Base-by-base conservation (phyloP, 2,329 filamentous ascomycete genomes). In the Colletotrichum limetticola region DNA sequence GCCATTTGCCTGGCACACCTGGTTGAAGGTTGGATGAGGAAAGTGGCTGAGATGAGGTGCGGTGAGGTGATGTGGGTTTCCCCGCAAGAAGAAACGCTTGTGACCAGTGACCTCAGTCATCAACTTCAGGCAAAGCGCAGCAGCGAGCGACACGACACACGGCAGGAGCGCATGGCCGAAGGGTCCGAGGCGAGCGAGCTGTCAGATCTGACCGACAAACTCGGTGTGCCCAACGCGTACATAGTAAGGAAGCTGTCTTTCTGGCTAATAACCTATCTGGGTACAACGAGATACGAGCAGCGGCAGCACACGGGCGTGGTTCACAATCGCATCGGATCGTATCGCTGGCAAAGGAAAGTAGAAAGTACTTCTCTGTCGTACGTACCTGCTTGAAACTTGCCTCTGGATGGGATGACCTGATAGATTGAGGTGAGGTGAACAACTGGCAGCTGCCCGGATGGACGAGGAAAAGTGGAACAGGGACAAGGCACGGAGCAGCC, bases 71-170 rank as follows among this genome's bases (percentile, higher is more conserved):
- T 19, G 42, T 22, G 59, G 70, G 26, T 30, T 72, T 72, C 70
- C 70, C 70, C 66, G 66, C 70, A 72, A 68, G 58, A 64, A 62
- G 70, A 65, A 65, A 70, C 32, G 56, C 70, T 32, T 64, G 24
- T 24, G 30, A 28, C 60, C 28, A 32, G 61, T 64, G 60, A 53
- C 59, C 58, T 72, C 66, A 59, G 70, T 64, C 59, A 69, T 69
- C 59, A 42, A 70, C 8, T 55, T 55, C 61, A 35, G n/a, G 61
- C 46, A 64, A 22, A 24, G 22, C 22, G 19, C 61, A 35, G 49
- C 22, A 26, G 37, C 59, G 24, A 28, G 14, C 26, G 37, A 16
- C 37, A 19, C 37, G 59, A 62, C 49, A 49, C 22, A 37, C 8
- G 24, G 24, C 52, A 26, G 19, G 55, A 16, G 19, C 42, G 19